Evolutionary conservation across 2,329 filamentous ascomycete species (phyloP).

Genomic region (Acrodontium crateriforme): DNA sequence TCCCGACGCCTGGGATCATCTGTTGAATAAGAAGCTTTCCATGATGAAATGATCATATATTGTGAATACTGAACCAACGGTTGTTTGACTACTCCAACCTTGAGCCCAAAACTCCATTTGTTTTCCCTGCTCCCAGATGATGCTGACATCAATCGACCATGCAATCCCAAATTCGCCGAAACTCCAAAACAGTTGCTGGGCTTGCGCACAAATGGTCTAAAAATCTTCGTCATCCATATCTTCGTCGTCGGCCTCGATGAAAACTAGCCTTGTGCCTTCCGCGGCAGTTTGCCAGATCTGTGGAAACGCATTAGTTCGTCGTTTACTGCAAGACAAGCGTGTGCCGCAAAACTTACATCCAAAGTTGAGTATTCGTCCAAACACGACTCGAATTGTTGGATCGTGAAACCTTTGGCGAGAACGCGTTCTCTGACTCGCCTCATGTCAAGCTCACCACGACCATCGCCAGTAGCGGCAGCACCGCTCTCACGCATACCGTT

Average conservation of each 20-base stretch:
- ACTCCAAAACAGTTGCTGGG: too few relatives aligned
- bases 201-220: too few relatives aligned
- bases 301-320: too few relatives aligned
- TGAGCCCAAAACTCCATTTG: too few relatives aligned
- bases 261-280: conserved; percentile 39
- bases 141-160: too few relatives aligned
- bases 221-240: conserved; percentile 21
- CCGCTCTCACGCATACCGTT: conserved; percentile 75
- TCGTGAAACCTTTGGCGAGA: conserved; percentile 90
- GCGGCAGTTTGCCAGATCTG: conserved; percentile 43
- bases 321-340: not conserved
- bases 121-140: too few relatives aligned
- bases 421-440: conserved; percentile 81
- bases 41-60: too few relatives aligned
- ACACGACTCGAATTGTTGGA: conserved; percentile 76
- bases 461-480: conserved; percentile 64
- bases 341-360: conserved; percentile 56
- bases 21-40: too few relatives aligned
- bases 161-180: too few relatives aligned
- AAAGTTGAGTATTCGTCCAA: conserved; percentile 79
- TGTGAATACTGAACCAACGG: too few relatives aligned
- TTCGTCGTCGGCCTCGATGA: conserved; percentile 39
- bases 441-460: conserved; percentile 67
- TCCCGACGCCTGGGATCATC: too few relatives aligned
- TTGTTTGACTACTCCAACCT: too few relatives aligned